Evolutionary conservation across 306 rosid genomes (phyloP), one percentile per base, ranked within the genome.

Genomic region (Cicer pinnatifidum): DNA sequence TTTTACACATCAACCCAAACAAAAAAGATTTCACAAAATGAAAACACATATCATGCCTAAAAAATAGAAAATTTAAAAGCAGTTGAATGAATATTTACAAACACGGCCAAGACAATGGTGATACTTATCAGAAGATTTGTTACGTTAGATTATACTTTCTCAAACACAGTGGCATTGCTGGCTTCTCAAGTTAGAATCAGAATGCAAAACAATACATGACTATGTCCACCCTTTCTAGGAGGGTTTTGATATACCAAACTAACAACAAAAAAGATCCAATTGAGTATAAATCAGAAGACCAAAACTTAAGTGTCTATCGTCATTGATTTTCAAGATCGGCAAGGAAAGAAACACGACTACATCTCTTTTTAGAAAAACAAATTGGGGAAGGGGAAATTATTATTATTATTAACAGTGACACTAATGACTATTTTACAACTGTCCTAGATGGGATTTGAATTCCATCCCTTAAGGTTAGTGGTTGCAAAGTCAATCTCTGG

Each of bases 181-280:
- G 40, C 41, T 46, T 60, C 47, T 45, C 9, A 77, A 47, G 54
- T 78, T 69, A 70, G 63, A 69, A 77, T 48, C 64, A 38, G 17
- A 69, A 77, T 46, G 43, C 59, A 47, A 60, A 47, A 75, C 17
- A 67, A 44, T 17, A 28, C 39, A 67, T 20, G n/a, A 33, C 46
- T 13, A 23, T 20, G 11, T 43, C 19, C 56, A 28, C 60, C 38
- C 45, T 52, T 10, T 33, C 33, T 23, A n/a, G 46, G 74, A 69
- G 45, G 61, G 37, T 52, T 16, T 11, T 52, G 47, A 19, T 37
- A 52, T 47, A 20, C 48, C 71, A 5, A 6, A 39, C 20, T 23
- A 52, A 52, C 58, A 52, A 52, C 41, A 41, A 28, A 67, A 54
- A 51, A 53, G 15, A 60, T n/a, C 66, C 20, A 69, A 77, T 20